Evolutionary conservation across 2,329 filamentous ascomycete species (phyloP), one percentile per base, ranked within the genome.

Genomic region (Cladophialophora bantiana): DNA sequence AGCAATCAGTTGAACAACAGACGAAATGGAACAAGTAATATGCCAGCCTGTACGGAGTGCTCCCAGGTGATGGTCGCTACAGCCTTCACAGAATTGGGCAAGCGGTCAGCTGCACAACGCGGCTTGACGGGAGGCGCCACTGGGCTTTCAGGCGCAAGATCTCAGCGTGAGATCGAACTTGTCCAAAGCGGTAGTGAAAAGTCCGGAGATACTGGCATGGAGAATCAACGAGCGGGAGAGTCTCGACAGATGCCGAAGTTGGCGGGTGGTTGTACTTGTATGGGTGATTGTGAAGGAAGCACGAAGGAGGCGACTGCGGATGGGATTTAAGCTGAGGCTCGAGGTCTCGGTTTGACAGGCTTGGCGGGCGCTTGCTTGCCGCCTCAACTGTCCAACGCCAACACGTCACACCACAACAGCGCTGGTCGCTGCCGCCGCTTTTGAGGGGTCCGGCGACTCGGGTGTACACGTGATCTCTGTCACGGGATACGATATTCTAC

Each of bases 51-150:
- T 26, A 18, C 45, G 45, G 26, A 9, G 45, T 50, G 20, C 18
- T 20, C 12, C 26, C 26, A 50, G 45, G 45, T 10, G 45, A 50
- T 26, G 20, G 45, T 50, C 26, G 45, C 45, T 50, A 50, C 45
- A 50, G 45, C 9, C n/a, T 50, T 50, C 45, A 50, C 7, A 50
- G 45, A 20, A 18, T 50, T 50, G 45, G 42, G 42, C 45, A 26
- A 50, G 45, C n/a, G 45, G 45, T 50, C 45, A 50, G 45, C 45
- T 50, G 45, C 45, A 26, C 45, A 50, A 50, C 45, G 45, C 45
- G 45, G 45, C 18, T 31, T 50, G 45, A 50, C 18, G 45, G 18
- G 9, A 50, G 18, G 45, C 45, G 45, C 45, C 45, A 50, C 45
- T 26, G 45, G 10, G 10, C 45, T 50, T 50, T 3, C 45, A 50